These are phyloP conservation scores for Arabidopsis hybrid DNA, from an alignment of 441 rosid species.

Conservation along the genomic window DNA sequence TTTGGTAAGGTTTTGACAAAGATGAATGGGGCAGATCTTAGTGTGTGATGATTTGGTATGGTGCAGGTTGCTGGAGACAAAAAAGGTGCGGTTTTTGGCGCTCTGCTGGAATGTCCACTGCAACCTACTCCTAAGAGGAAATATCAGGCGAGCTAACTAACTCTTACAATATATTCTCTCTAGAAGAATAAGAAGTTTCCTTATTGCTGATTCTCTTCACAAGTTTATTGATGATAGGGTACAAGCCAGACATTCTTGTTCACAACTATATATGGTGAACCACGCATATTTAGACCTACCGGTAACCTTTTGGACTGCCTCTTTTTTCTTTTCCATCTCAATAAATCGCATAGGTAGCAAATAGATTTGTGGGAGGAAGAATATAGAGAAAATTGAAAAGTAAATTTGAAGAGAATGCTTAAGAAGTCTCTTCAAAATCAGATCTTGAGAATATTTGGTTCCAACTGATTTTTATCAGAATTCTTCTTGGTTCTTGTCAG, in stretches of 20 bases:
- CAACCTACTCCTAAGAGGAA: slow-evolving; percentile 87
- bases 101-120: slow-evolving; percentile 82
- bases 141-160: slow-evolving; percentile 72
- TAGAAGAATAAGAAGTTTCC: background rate
- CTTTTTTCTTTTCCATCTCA: background rate
- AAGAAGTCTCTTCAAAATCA: slow-evolving; percentile 7
- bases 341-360: background rate
- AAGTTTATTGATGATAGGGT: slow-evolving; percentile 57
- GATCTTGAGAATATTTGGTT: background rate
- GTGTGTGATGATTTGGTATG: slow-evolving; percentile 31
- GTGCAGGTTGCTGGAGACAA: slow-evolving; percentile 83
- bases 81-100: slow-evolving; percentile 92
- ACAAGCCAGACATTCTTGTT: slow-evolving; percentile 88
- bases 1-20: slow-evolving; percentile 20
- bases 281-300: slow-evolving; percentile 94
- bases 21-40: slow-evolving; percentile 30
- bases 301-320: slow-evolving; percentile 54
- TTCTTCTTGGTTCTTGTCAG: background rate
- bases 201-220: slow-evolving; percentile 27
- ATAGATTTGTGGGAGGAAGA: background rate
- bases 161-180: background rate
- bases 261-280: slow-evolving; percentile 88
- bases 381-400: background rate
- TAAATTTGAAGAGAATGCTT: slow-evolving; percentile 6
- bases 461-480: slow-evolving; percentile 3